Conservation (phyloP, 164 flowering plant species). For the Litsea cubeba region DNA sequence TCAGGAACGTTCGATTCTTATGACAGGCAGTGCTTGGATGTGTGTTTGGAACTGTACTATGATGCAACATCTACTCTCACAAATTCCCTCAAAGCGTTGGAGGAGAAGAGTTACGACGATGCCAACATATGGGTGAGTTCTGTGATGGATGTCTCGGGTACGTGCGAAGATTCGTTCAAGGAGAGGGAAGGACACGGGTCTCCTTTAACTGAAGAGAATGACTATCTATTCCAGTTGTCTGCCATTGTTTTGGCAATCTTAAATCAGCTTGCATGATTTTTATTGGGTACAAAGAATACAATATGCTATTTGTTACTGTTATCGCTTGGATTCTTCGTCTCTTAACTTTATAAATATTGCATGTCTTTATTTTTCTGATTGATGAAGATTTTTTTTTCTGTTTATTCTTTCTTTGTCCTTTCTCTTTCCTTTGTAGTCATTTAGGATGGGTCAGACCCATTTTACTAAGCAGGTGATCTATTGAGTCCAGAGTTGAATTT, state of each 20-base stretch:
- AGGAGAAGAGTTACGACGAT: slow-evolving; percentile 6
- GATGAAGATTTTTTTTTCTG: too few relatives aligned
- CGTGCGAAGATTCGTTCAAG: slow-evolving; percentile 35
- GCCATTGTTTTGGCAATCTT: slow-evolving; percentile 35
- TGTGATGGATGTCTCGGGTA: slow-evolving; percentile 27
- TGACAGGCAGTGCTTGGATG: not conserved
- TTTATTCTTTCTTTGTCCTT: too few relatives aligned
- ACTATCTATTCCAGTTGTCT: slow-evolving; percentile 28
- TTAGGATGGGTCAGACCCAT: too few relatives aligned
- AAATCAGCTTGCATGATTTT: not conserved
- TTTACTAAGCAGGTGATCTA: too few relatives aligned
- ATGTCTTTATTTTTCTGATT: too few relatives aligned
- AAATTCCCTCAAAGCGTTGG: slow-evolving; percentile 19
- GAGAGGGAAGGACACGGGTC: slow-evolving; percentile 14
- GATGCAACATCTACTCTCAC: slow-evolving; percentile 20
- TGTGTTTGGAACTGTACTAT: slow-evolving; percentile 22
- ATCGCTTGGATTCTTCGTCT: too few relatives aligned
- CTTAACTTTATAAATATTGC: too few relatives aligned
- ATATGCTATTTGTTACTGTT: too few relatives aligned
- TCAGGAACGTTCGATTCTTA: not conserved
- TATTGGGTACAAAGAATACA: too few relatives aligned
- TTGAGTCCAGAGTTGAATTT: too few relatives aligned
- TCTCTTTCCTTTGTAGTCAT: too few relatives aligned
- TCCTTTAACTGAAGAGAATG: slow-evolving; percentile 33
- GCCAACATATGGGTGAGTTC: slow-evolving; percentile 26